Percentiles rank a stretch among this genome's conserved stretches.
Conservation (phyloP, 2,329 filamentous ascomycete genomes). For the Colletotrichum sp. region DNA sequence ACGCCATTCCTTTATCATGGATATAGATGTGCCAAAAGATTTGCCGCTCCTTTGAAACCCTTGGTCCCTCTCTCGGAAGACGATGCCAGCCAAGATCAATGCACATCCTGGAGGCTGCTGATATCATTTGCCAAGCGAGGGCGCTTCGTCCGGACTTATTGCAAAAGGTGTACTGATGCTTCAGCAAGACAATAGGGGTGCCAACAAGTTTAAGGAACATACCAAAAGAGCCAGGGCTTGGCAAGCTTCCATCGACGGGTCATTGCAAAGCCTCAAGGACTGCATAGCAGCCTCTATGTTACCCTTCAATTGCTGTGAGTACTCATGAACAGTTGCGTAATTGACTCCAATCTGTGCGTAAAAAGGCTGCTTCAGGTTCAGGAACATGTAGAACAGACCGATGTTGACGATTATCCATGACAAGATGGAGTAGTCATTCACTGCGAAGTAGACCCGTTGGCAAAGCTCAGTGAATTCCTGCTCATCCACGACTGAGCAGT, state of each 20-base stretch:
- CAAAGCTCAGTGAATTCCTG: slow-evolving; percentile 31
- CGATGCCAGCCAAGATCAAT: slow-evolving; percentile 33
- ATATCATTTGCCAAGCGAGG: slow-evolving; percentile 32
- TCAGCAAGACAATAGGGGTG: too few relatives aligned
- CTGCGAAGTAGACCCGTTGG: slow-evolving; percentile 31
- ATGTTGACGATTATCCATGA: slow-evolving; percentile 32
- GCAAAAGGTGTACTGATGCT: slow-evolving; percentile 23
- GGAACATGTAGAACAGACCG: slow-evolving; percentile 29
- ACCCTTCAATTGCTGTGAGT: slow-evolving; percentile 17
- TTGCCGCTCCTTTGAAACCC: slow-evolving; percentile 9
- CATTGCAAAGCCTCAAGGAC: slow-evolving; percentile 29
- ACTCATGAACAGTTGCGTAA: not conserved
- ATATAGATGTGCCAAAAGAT: slow-evolving; percentile 33
- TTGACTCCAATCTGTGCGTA: slow-evolving; percentile 18
- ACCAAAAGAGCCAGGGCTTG: slow-evolving; percentile 30
- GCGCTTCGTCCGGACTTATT: slow-evolving; percentile 29
- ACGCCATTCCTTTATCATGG: slow-evolving; percentile 32
- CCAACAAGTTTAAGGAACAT: not conserved
- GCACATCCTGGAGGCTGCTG: slow-evolving; percentile 26
- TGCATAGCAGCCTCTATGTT: slow-evolving; percentile 30
- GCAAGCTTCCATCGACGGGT: slow-evolving; percentile 29
- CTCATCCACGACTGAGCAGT: slow-evolving; percentile 26
- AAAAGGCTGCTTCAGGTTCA: slow-evolving; percentile 19
- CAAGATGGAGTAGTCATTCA: slow-evolving; percentile 29
- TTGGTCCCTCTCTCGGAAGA: slow-evolving; percentile 6